Conservation (phyloP, 345 rosid genomes). For the Aquilaria yunnanensis region DNA sequence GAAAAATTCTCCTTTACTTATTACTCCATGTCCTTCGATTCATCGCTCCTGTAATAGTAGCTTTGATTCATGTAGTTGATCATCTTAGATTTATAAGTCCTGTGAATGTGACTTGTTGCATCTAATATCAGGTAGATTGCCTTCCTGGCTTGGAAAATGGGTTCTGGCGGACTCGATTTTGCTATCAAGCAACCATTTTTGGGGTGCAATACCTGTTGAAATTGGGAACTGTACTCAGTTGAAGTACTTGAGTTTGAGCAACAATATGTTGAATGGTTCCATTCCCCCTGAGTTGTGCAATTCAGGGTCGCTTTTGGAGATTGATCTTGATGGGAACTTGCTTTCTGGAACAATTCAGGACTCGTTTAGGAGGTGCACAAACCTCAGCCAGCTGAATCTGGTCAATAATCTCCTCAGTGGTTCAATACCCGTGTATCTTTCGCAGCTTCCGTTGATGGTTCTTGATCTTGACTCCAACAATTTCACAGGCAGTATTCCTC, state of each 20-base stretch:
- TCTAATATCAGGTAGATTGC: constrained; percentile 26
- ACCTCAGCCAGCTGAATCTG: constrained; percentile 56
- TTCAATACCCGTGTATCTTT: constrained; percentile 49
- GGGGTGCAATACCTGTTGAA: constrained; percentile 52
- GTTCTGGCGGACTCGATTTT: constrained; percentile 48
- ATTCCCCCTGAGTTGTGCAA: constrained; percentile 72
- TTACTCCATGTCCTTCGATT: no score
- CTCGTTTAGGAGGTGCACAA: constrained; percentile 48
- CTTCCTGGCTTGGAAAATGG: constrained; percentile 79
- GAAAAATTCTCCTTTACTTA: no score
- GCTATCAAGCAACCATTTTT: constrained; percentile 49
- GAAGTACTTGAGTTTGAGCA: constrained; percentile 48
- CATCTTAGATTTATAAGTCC: no score
- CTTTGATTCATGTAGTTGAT: no score
- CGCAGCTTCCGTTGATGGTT: constrained; percentile 64
- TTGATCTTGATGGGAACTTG: constrained; percentile 53
- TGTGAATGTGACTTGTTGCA: no score
- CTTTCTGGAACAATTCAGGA: constrained; percentile 52
- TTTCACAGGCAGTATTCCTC: constrained; percentile 59
- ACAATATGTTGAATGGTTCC: constrained; percentile 50
- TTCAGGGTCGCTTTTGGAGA: constrained; percentile 45
- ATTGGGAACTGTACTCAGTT: constrained; percentile 54
- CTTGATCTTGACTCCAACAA: constrained; percentile 73
- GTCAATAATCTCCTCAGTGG: constrained; percentile 53
- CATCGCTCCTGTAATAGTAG: no score